These are phyloP conservation scores for Chamaenerion angustifolium DNA, from an alignment of 345 rosid species.

Conservation along the genomic window DNA sequence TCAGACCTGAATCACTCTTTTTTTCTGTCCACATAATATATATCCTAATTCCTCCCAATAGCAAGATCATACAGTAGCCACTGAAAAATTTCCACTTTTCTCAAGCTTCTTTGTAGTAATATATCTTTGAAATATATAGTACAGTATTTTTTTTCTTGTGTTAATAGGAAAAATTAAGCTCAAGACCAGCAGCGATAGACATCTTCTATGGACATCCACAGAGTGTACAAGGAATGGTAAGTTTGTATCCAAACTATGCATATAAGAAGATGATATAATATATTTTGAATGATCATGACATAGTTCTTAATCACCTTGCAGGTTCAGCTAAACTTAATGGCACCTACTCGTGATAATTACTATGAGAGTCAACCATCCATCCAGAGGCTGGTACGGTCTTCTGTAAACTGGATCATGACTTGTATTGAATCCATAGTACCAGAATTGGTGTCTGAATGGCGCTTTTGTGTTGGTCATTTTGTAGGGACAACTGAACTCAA, in stretches of 20 bases:
- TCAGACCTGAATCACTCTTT: no score
- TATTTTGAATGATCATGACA: background rate
- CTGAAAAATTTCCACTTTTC: no score
- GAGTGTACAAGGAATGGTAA: constrained; percentile 35
- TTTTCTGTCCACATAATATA: no score
- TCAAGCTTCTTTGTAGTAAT: no score
- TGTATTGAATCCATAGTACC: no score
- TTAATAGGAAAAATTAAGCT: constrained; percentile 30
- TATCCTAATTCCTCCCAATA: no score
- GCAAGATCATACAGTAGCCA: no score
- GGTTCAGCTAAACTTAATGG: constrained; percentile 55
- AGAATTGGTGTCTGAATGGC: no score
- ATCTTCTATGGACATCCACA: constrained; percentile 32
- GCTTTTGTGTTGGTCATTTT: background rate
- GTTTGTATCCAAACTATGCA: constrained; percentile 1
- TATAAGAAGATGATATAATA: background rate
- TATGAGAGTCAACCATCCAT: constrained; percentile 37
- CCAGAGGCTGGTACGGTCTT: constrained; percentile 34
- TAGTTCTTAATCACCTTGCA: constrained; percentile 5
- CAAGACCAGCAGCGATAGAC: constrained; percentile 32
- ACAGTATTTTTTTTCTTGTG: background rate
- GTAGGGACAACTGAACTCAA: constrained; percentile 44
- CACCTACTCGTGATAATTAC: constrained; percentile 39
- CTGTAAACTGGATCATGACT: no score
- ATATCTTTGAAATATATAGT: no score